A percentile compares a stretch with the other conserved stretches of the same genome.
phyloP scores from a whole-genome alignment of 345 rosid genomes.

The Heritiera fomes region DNA sequence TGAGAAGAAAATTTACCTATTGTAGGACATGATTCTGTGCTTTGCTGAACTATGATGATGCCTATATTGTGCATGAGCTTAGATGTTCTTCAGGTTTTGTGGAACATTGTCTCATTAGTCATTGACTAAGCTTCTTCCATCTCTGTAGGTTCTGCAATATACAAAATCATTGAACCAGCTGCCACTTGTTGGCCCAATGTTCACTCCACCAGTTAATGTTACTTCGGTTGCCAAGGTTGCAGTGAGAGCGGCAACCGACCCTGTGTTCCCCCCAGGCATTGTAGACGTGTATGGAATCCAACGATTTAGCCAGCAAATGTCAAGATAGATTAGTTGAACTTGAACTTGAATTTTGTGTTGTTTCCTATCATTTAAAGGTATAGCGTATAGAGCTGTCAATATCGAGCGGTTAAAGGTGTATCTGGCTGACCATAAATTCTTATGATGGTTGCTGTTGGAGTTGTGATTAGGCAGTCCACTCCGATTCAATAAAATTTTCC shows the following conservation, averaged over 20 bases:
- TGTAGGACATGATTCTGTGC: not conserved
- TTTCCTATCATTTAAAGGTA: not conserved
- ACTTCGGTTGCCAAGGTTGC: constrained; percentile 58
- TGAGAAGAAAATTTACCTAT: not conserved
- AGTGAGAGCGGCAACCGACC: constrained; percentile 54
- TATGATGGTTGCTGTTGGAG: not conserved
- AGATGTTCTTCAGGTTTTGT: too few relatives aligned
- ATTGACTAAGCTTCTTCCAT: not conserved
- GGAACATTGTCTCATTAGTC: not conserved
- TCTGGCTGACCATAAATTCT: not conserved
- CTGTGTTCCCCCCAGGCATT: constrained; percentile 46
- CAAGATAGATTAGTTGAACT: constrained; percentile 32
- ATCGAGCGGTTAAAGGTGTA: not conserved
- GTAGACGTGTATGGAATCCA: constrained; percentile 54
- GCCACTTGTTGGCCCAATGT: constrained; percentile 59
- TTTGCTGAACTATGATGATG: not conserved
- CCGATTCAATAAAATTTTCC: not conserved
- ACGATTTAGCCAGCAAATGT: constrained; percentile 32
- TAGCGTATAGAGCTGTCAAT: constrained; percentile 25
- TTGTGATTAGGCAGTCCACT: not conserved
- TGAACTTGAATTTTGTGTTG: not conserved
- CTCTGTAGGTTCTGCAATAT: constrained; percentile 51
- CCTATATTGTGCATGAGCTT: not conserved
- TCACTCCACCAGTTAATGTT: constrained; percentile 59
- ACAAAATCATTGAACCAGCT: constrained; percentile 39